phyloP scores from a whole-genome alignment of 768 basidiomycete species.

The Russula virescens region DNA sequence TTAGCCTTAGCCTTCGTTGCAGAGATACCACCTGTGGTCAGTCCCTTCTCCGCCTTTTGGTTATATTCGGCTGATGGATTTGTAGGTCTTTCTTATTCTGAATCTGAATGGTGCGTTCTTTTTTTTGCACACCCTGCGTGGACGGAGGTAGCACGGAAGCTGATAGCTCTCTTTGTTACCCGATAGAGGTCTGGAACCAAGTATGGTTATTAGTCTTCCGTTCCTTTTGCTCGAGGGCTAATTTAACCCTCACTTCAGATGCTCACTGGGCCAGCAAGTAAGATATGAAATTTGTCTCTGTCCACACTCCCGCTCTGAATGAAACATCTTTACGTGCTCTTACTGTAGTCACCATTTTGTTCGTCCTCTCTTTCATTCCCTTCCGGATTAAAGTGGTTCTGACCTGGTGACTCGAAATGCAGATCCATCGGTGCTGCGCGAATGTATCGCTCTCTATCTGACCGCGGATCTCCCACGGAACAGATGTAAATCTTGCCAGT shows the following conservation, averaged over 20 bases:
- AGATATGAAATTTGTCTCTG: not conserved
- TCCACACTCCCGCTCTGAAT: not conserved
- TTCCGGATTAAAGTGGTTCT: not conserved
- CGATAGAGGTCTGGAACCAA: constrained; percentile 10
- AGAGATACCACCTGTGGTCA: too few species aligned
- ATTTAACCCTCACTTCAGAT: not conserved
- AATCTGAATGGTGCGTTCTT: constrained; percentile 6
- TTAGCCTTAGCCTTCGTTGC: too few species aligned
- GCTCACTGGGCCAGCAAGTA: not conserved
- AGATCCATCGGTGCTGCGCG: constrained; percentile 14
- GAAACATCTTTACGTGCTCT: not conserved
- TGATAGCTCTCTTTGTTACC: too few species aligned
- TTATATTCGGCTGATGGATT: not conserved
- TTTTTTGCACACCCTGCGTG: too few species aligned
- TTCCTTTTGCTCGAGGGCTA: not conserved
- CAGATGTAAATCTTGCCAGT: constrained; percentile 5
- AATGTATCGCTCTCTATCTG: constrained; percentile 10
- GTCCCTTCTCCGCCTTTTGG: not conserved
- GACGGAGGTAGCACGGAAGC: too few species aligned
- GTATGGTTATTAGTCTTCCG: not conserved
- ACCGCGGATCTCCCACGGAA: constrained; percentile 6
- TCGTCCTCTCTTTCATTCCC: not conserved
- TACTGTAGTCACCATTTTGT: constrained; percentile 2
- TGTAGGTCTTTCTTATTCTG: constrained; percentile 10
- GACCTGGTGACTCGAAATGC: not conserved